A percentile compares a stretch with the other conserved stretches of the same genome.
Conservation (phyloP, 768 basidiomycete genomes). For the Tricholoma sp. region DNA sequence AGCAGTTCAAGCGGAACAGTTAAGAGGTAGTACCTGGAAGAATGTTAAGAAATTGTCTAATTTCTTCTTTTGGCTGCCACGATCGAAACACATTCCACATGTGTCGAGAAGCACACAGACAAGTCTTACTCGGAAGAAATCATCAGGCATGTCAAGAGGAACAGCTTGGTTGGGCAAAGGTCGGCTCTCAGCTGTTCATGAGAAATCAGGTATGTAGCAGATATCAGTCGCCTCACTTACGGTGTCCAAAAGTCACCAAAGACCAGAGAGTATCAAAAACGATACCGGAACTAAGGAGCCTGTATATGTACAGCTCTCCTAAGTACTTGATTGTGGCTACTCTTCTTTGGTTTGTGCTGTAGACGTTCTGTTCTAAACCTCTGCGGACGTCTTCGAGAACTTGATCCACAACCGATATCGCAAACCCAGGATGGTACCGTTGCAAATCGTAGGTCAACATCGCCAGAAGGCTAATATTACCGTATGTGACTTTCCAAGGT, state of each 20-base stretch:
- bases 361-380: conserved; percentile 91
- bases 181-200: conserved; percentile 71
- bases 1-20: background rate
- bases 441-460: conserved; percentile 95
- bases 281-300: conserved; percentile 81
- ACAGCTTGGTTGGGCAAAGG: conserved; percentile 75
- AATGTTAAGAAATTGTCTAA: conserved; percentile 89
- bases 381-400: conserved; percentile 88
- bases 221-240: conserved; percentile 46
- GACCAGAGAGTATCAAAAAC: conserved; percentile 95
- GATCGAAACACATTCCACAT: conserved; percentile 97
- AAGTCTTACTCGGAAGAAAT: conserved; percentile 91
- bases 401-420: conserved; percentile 86
- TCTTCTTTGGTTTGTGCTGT: conserved; percentile 91
- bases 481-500: conserved; percentile 95
- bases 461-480: conserved; percentile 83
- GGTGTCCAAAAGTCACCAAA: conserved; percentile 91
- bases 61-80: conserved; percentile 87
- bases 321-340: conserved; percentile 91
- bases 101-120: conserved; percentile 92
- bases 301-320: conserved; percentile 96
- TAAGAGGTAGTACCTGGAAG: conserved; percentile 67
- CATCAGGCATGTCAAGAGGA: conserved; percentile 86
- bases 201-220: conserved; percentile 8
- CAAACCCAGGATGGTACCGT: conserved; percentile 87